A percentile compares a stretch with the other conserved stretches of the same genome.
phyloP scores from a whole-genome alignment of 1,284 basidiomycete genomes.

The Wolfiporia cocos region DNA sequence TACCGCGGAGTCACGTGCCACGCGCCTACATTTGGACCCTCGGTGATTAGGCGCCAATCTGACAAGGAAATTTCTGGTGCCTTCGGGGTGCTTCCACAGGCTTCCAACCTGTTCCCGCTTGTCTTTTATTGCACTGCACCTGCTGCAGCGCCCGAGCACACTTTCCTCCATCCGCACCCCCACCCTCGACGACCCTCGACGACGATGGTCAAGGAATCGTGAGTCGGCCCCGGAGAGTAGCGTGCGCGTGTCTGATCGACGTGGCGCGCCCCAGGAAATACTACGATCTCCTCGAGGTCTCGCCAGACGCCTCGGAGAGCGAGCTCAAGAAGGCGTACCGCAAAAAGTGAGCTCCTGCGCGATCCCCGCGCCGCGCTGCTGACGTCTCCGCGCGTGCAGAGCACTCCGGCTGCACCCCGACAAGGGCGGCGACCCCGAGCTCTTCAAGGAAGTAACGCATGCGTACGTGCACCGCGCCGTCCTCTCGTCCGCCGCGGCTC shows the following conservation, averaged over 20 bases:
- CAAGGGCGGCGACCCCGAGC: conserved; percentile 95
- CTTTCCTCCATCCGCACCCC: conserved; percentile 10
- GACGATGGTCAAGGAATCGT: conserved; percentile 70
- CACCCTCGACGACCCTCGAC: conserved; percentile 3
- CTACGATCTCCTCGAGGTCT: conserved; percentile 83
- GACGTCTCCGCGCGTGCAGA: conserved; percentile 36
- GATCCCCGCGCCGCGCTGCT: not conserved
- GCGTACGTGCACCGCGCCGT: conserved; percentile 50
- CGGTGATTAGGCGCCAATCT: conserved; percentile 9
- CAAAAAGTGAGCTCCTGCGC: conserved; percentile 62
- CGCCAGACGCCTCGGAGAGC: conserved; percentile 69
- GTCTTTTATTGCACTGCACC: no score
- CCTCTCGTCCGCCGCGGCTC: conserved; percentile 1
- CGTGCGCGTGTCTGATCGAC: no score
- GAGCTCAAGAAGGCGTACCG: conserved; percentile 95
- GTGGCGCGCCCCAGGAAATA: conserved; percentile 56
- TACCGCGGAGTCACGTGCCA: no score
- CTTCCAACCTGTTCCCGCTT: no score
- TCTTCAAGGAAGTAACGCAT: conserved; percentile 97
- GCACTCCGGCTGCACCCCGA: conserved; percentile 92
- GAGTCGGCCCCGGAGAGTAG: no score
- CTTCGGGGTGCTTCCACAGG: conserved; percentile 31
- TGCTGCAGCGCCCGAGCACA: no score
- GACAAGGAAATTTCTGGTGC: conserved; percentile 27
- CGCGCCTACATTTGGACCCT: no score